Evolutionary conservation across 1,284 basidiomycete genomes (phyloP).

Genomic region (Leccinum subfulvum): DNA sequence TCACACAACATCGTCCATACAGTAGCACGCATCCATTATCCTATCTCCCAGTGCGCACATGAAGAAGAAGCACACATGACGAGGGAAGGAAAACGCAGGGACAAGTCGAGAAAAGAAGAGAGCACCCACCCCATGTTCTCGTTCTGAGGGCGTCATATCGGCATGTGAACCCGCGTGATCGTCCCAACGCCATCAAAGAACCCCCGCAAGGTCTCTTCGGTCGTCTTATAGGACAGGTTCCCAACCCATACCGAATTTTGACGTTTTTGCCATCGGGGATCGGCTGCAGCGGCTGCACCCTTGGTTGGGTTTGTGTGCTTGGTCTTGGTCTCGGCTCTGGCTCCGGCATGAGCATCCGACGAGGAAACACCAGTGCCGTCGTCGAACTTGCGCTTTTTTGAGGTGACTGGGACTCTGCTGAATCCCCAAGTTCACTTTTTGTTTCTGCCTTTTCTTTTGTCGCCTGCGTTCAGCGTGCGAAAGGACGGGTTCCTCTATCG

Average conservation of each 20-base stretch:
- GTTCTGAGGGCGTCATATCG: constrained; percentile 54
- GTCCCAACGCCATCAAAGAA: constrained; percentile 77
- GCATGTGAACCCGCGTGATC: constrained; percentile 75
- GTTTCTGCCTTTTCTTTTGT: constrained; percentile 52
- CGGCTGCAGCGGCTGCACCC: constrained; percentile 1
- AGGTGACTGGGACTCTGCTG: constrained; percentile 16
- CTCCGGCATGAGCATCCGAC: not conserved
- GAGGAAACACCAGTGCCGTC: constrained; percentile 35
- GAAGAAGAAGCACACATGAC: not conserved
- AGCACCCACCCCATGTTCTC: constrained; percentile 66
- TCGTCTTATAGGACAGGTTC: constrained; percentile 91
- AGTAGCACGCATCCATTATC: not conserved
- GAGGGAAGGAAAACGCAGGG: too few species aligned
- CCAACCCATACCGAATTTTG: constrained; percentile 94
- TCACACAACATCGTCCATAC: constrained; percentile 3
- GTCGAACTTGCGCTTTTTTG: constrained; percentile 49
- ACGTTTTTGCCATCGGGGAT: constrained; percentile 39
- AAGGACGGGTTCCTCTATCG: constrained; percentile 40
- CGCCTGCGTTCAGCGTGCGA: constrained; percentile 72
- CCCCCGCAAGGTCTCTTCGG: constrained; percentile 60
- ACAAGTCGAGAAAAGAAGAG: not conserved
- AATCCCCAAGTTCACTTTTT: constrained; percentile 3
- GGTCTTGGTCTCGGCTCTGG: not conserved
- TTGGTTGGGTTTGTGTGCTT: constrained; percentile 3
- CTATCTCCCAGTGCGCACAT: not conserved